Percentiles rank a stretch among this genome's conserved stretches.
phyloP scores from a whole-genome alignment of 176 grass and related monocot species.

The Chloris gayana region DNA sequence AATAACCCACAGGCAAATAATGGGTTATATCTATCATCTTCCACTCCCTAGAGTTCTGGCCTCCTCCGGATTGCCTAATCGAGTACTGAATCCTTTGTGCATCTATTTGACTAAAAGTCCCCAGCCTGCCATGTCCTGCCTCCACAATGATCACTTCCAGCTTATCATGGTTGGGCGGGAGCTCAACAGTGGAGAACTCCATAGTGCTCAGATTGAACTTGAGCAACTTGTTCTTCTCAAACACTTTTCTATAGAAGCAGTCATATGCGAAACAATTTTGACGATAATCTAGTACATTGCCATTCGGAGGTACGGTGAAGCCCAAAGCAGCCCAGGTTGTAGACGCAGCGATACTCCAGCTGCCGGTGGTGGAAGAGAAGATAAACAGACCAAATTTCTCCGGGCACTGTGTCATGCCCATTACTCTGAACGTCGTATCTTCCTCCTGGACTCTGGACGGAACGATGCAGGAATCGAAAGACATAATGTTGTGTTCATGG shows the following conservation, averaged over 20 bases:
- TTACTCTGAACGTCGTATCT: slow-evolving; percentile 7
- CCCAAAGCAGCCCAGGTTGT: background rate
- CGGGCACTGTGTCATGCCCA: background rate
- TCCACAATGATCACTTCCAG: background rate
- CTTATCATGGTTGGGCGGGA: background rate
- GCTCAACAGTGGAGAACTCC: background rate
- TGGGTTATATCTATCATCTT: background rate
- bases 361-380: background rate
- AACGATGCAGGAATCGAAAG: background rate
- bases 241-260: background rate
- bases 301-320: background rate
- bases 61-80: background rate
- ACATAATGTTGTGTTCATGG: background rate
- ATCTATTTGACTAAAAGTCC: background rate
- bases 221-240: background rate
- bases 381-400: background rate
- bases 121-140: background rate
- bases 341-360: background rate
- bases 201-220: background rate
- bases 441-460: background rate
- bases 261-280: background rate
- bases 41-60: background rate
- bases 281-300: background rate
- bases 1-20: background rate
- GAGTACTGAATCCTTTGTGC: background rate